Evolutionary conservation across 192 early-diverging fungal genomes (phyloP).

Genomic region (Coemansia sp.): DNA sequence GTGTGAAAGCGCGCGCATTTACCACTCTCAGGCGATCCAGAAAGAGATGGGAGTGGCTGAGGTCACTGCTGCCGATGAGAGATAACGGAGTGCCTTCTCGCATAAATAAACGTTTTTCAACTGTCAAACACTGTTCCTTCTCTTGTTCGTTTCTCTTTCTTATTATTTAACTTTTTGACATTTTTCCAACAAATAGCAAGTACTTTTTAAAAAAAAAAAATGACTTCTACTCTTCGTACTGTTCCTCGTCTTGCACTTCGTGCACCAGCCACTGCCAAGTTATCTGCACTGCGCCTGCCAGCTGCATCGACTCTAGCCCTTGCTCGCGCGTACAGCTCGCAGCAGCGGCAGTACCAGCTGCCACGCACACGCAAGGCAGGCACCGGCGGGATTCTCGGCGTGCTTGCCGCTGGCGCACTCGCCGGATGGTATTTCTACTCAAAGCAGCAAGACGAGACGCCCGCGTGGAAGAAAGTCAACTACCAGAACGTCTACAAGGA

Average conservation of each 20-base stretch:
- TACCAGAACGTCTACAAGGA: slow-evolving; percentile 77
- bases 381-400: slow-evolving; percentile 31
- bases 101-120: slow-evolving; percentile 1
- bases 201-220: slow-evolving; percentile 9
- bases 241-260: slow-evolving; percentile 19
- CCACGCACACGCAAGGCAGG: slow-evolving; percentile 38
- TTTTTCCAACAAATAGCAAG: slow-evolving; percentile 1
- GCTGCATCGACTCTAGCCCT: background rate
- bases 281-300: slow-evolving; percentile 10
- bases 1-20: background rate
- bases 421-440: slow-evolving; percentile 60
- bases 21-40: background rate
- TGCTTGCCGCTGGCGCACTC: slow-evolving; percentile 55
- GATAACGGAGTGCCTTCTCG: slow-evolving; percentile 8
- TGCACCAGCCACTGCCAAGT: slow-evolving; percentile 1
- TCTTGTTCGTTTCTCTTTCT: slow-evolving; percentile 11
- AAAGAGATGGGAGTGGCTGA: background rate
- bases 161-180: background rate
- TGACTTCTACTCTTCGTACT: slow-evolving; percentile 38
- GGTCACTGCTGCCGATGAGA: slow-evolving; percentile 18
- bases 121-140: background rate
- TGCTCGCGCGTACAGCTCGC: slow-evolving; percentile 31
- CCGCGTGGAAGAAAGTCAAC: slow-evolving; percentile 62
- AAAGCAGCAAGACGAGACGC: slow-evolving; percentile 13
- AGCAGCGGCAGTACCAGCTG: slow-evolving; percentile 29